Evolutionary conservation across 1,139 yeast species (phyloP).

Genomic region (Trichomonascaceae sp.): DNA sequence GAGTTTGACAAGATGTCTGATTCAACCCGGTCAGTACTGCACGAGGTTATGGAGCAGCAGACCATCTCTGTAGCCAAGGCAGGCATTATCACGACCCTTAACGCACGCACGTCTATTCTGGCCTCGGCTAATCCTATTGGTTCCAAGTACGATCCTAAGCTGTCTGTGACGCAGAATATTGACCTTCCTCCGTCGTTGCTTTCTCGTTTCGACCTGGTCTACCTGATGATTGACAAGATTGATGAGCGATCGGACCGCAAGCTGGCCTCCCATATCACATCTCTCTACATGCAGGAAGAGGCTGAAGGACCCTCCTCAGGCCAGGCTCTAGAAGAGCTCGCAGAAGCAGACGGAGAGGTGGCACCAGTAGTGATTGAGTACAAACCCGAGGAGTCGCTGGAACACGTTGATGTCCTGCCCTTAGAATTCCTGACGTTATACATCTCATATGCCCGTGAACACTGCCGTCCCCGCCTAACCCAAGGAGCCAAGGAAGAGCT

Average conservation of each 20-base stretch:
- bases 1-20: slow-evolving; percentile 98
- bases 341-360: background rate
- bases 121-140: slow-evolving; percentile 99
- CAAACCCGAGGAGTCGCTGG: background rate
- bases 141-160: slow-evolving; percentile 81
- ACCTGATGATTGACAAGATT: slow-evolving; percentile 81
- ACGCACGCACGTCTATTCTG: slow-evolving; percentile 88
- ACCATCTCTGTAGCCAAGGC: slow-evolving; percentile 97
- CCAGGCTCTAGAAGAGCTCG: slow-evolving; percentile 22
- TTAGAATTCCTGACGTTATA: slow-evolving; percentile 78
- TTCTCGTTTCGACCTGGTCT: slow-evolving; percentile 89
- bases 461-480: slow-evolving; percentile 63
- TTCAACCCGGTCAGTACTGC: slow-evolving; percentile 84
- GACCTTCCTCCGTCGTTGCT: slow-evolving; percentile 93
- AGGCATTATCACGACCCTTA: slow-evolving; percentile 90
- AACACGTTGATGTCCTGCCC: slow-evolving; percentile 38
- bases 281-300: slow-evolving; percentile 79
- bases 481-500: slow-evolving; percentile 73
- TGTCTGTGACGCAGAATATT: slow-evolving; percentile 89
- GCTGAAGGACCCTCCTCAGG: slow-evolving; percentile 58
- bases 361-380: background rate
- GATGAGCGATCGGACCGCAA: slow-evolving; percentile 77
- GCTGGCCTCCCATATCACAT: slow-evolving; percentile 80
- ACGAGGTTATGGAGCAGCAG: slow-evolving; percentile 99
- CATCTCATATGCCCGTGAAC: slow-evolving; percentile 84